A percentile compares a stretch with the other conserved stretches of the same genome.
Evolutionary conservation across 257 asterid species (phyloP).

Genomic region (Rauvolfia tetraphylla): DNA sequence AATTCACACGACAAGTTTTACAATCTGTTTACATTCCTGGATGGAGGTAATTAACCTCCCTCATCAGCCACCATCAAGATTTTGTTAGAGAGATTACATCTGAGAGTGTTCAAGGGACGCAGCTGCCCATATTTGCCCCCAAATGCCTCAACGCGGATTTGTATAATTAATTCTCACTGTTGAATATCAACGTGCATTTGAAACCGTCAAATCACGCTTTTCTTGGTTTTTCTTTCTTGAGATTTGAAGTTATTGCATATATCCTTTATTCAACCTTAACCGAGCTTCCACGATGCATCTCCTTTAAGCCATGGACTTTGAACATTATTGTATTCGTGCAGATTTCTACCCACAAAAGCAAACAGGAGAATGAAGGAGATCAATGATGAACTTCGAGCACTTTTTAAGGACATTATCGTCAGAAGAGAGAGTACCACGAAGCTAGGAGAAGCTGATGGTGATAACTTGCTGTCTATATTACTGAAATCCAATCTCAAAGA

Average conservation of each 20-base stretch:
- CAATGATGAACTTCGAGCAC: conserved; percentile 27
- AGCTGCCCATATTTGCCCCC: too few relatives aligned
- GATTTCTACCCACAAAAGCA: conserved; percentile 41
- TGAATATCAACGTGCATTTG: too few relatives aligned
- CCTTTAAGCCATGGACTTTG: background rate
- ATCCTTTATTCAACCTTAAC: too few relatives aligned
- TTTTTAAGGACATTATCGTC: conserved; percentile 24
- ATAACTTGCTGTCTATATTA: conserved; percentile 35
- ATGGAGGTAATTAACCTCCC: conserved; percentile 6
- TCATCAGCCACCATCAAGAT: background rate
- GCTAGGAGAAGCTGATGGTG: conserved; percentile 19
- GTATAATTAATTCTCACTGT: too few relatives aligned
- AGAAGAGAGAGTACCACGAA: conserved; percentile 27
- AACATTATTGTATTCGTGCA: conserved; percentile 5
- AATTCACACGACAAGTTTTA: conserved; percentile 1
- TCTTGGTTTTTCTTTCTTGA: too few relatives aligned
- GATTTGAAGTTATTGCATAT: too few relatives aligned
- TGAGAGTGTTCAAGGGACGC: too few relatives aligned
- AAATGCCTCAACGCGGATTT: too few relatives aligned
- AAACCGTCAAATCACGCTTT: too few relatives aligned
- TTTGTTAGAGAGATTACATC: too few relatives aligned
- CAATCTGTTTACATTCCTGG: conserved; percentile 13
- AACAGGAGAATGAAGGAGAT: conserved; percentile 41
- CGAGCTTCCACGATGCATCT: too few relatives aligned
- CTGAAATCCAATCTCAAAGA: conserved; percentile 37